Base-by-base conservation (phyloP, 108 stramenopile species). In the Pseudonitzschia multistriata region DNA sequence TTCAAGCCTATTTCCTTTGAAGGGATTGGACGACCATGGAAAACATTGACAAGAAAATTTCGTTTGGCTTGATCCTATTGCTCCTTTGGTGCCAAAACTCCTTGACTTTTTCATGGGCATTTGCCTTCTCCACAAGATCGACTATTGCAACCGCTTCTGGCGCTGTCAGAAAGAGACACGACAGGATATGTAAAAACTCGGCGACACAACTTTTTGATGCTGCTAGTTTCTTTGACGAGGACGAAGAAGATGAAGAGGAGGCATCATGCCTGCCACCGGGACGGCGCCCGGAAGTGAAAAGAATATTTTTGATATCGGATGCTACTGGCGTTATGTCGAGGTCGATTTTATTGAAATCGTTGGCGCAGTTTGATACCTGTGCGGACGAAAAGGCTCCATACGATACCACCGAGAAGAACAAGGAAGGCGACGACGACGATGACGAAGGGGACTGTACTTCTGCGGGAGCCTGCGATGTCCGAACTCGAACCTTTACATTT, bases 361-460 rank as follows among this genome's bases (percentile, higher is more conserved):
- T 82, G 61, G 56, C 73, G 1, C 81, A 82, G 69, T 82, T 82
- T 40, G 73, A 82, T 54, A 63, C 71, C 13, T 78, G 77, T 52
- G 45, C 68, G 19, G 68, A 69, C 1, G 61, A 53, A 14, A 53
- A 24, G 22, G 68, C 25, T 28, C 31, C 37, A 28, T 62, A 47
- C 34, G 36, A 37, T 54, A 65, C 57, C 25, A 61, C 74, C 19
- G 31, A 59, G 0, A 66, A 77, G 19, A 53, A 36, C 35, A 62
- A 57, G 33, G 35, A 62, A 3, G 25, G 63, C 35, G 80, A 78
- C 45, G 45, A 59, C 6, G 73, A 77, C 34, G 66, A 62, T 34
- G 70, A 57, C 53, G 59, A 55, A 22, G 66, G 63, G 24, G 80
- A 37, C 22, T 4, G 6, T 42, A 6, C 22, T 0, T 57, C 50